A percentile compares a stretch with the other conserved stretches of the same genome.
phyloP scores from a whole-genome alignment of 306 rosid species.

The Begonia fuchsioides region DNA sequence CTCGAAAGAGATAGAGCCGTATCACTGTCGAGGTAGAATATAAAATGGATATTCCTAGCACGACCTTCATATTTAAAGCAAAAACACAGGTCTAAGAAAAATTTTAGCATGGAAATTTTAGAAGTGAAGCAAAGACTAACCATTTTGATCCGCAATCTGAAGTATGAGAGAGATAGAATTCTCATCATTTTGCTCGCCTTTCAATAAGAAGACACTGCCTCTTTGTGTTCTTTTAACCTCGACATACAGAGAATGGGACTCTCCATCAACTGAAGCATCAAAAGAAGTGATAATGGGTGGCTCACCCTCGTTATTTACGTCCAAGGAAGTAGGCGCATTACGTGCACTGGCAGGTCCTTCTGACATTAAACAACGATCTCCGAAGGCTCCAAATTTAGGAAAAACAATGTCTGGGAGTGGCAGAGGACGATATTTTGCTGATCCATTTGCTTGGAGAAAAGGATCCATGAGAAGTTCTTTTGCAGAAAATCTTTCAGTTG shows the following conservation, averaged over 20 bases:
- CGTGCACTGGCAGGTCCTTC: constrained; percentile 20
- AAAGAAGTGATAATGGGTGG: no score
- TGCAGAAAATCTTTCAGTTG: constrained; percentile 54
- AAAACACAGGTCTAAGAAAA: constrained; percentile 2
- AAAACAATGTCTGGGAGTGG: constrained; percentile 9
- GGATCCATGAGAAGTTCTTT: constrained; percentile 72
- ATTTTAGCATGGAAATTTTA: not conserved
- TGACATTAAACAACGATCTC: constrained; percentile 6
- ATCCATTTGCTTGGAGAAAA: constrained; percentile 24
- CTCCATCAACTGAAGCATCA: constrained; percentile 7
- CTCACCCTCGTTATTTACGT: no score
- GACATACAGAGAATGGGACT: constrained; percentile 20
- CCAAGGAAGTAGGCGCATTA: constrained; percentile 1
- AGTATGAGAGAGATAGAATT: constrained; percentile 33
- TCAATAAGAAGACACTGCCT: constrained; percentile 41
- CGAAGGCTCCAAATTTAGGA: constrained; percentile 10
- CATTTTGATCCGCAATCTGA: constrained; percentile 42
- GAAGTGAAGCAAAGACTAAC: constrained; percentile 15
- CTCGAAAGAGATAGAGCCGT: constrained; percentile 62
- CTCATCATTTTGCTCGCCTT: constrained; percentile 41
- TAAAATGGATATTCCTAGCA: constrained; percentile 63
- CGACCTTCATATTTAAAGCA: constrained; percentile 30
- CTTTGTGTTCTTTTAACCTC: constrained; percentile 29
- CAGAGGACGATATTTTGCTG: not conserved
- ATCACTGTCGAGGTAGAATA: constrained; percentile 57